Conservation (phyloP, 1,284 basidiomycete genomes). For the Leccinum pachyderme region DNA sequence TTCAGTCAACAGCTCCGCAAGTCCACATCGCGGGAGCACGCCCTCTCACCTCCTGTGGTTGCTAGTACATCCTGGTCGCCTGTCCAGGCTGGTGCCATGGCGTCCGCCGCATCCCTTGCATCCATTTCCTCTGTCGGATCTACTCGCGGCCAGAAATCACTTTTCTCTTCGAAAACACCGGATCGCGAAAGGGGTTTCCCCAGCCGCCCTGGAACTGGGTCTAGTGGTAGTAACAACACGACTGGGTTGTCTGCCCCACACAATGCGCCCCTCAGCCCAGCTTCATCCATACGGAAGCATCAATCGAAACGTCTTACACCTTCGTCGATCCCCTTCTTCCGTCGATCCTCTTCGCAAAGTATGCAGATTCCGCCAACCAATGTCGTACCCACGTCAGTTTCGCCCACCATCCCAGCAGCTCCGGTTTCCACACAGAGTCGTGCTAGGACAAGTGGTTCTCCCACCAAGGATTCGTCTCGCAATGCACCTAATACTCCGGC, state of each 20-base stretch:
- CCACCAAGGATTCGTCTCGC: constrained; percentile 52
- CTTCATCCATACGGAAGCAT: constrained; percentile 61
- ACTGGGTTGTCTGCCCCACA: constrained; percentile 50
- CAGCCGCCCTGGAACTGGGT: constrained; percentile 68
- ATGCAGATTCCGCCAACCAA: constrained; percentile 58
- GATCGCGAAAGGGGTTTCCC: constrained; percentile 49
- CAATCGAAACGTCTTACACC: constrained; percentile 84
- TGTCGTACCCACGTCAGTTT: constrained; percentile 39
- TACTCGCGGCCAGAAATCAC: constrained; percentile 44
- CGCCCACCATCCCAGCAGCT: constrained; percentile 53
- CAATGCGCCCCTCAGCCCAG: constrained; percentile 64
- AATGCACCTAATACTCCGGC: constrained; percentile 54
- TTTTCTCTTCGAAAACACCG: constrained; percentile 45
- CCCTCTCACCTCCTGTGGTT: constrained; percentile 42
- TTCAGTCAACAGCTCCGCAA: constrained; percentile 64
- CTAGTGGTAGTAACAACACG: constrained; percentile 66
- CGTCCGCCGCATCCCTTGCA: constrained; percentile 67
- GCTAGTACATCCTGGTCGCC: constrained; percentile 60
- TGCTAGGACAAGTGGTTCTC: constrained; percentile 44
- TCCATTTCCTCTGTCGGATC: constrained; percentile 74
- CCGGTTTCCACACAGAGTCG: constrained; percentile 41
- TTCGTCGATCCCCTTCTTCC: constrained; percentile 94
- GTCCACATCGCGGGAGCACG: constrained; percentile 63
- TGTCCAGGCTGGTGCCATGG: constrained; percentile 69
- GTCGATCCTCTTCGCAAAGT: constrained; percentile 88